Conservation (phyloP, 2,329 filamentous ascomycete genomes). For the Macroventuria anomochaeta region DNA sequence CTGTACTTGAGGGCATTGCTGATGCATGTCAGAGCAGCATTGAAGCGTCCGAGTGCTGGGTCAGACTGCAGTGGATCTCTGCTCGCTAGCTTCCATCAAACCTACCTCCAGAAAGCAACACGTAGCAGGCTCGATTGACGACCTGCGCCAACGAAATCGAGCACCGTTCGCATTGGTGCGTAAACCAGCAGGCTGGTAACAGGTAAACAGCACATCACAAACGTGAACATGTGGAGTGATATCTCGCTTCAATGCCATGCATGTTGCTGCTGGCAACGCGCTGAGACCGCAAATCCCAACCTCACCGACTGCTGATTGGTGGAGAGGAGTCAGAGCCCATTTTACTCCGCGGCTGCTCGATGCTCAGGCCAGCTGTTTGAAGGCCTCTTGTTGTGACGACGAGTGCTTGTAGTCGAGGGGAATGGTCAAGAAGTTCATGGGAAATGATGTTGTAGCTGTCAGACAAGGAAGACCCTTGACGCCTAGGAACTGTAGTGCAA, state of each 20-base stretch:
- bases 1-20: not conserved
- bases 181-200: slow-evolving; percentile 29
- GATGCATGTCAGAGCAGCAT: not conserved
- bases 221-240: slow-evolving; percentile 18
- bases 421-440: not conserved
- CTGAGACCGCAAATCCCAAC: slow-evolving; percentile 37
- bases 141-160: slow-evolving; percentile 16
- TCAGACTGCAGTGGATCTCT: not conserved
- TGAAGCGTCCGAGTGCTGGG: not conserved
- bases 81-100: not conserved
- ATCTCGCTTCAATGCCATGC: slow-evolving; percentile 21
- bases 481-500: not conserved
- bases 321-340: slow-evolving; percentile 2
- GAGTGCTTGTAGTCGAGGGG: not conserved
- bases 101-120: not conserved
- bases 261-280: slow-evolving; percentile 33
- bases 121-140: not conserved
- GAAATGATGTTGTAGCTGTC: not conserved
- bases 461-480: slow-evolving; percentile 18
- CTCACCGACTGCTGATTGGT: slow-evolving; percentile 32
- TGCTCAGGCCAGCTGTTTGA: slow-evolving; percentile 6
- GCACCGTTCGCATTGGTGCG: slow-evolving; percentile 25
- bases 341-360: slow-evolving; percentile 9
- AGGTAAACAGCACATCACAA: slow-evolving; percentile 23
- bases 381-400: slow-evolving; percentile 1